Conservation (phyloP, 2,329 filamentous ascomycete genomes). For the Bertia moriformis region DNA sequence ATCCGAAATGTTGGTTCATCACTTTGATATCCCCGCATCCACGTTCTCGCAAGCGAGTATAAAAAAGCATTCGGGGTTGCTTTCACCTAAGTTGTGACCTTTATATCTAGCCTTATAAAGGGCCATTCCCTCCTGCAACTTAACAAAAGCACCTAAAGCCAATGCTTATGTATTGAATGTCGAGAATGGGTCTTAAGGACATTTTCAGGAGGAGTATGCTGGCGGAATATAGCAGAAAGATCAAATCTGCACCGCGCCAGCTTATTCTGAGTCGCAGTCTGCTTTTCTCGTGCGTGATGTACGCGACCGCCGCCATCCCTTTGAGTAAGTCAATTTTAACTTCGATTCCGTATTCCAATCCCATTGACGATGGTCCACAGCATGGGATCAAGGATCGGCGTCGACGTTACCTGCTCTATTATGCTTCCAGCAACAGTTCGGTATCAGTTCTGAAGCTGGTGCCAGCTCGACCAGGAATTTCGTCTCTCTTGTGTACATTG, state of each 20-base stretch:
- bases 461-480: slow-evolving; percentile 15
- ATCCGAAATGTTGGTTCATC: too few relatives aligned
- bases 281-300: neutral
- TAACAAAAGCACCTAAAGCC: too few relatives aligned
- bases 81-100: too few relatives aligned
- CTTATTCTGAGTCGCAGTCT: neutral
- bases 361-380: slow-evolving; percentile 6
- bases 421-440: slow-evolving; percentile 18
- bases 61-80: too few relatives aligned
- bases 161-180: too few relatives aligned
- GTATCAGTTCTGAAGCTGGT: slow-evolving; percentile 13
- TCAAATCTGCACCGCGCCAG: neutral
- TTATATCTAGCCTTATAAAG: too few relatives aligned
- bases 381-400: slow-evolving; percentile 17
- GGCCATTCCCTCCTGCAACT: too few relatives aligned
- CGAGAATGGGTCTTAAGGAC: neutral
- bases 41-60: too few relatives aligned
- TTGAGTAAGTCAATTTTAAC: neutral
- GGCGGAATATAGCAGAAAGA: neutral
- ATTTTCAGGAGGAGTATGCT: neutral
- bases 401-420: slow-evolving; percentile 15
- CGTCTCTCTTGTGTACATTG: slow-evolving; percentile 19
- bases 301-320: neutral
- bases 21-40: too few relatives aligned
- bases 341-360: neutral